Evolutionary conservation across 2,329 filamentous ascomycete genomes (phyloP), one percentile per base, ranked within the genome.

Genomic region (Atkinsonella hypoxylon): DNA sequence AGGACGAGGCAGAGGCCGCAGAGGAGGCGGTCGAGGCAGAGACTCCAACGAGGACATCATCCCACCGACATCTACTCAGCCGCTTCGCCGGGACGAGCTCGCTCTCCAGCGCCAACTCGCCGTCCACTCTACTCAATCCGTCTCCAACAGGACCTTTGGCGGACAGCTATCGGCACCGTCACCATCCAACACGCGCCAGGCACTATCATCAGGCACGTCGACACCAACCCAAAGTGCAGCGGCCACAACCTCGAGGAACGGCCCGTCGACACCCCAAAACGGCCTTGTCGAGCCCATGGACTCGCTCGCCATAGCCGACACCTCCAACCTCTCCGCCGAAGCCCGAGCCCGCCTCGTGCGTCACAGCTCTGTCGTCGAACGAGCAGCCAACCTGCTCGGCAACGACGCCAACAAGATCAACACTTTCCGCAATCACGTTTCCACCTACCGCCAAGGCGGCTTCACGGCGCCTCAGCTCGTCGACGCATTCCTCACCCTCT

Each of bases 91-190:
- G 62, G 93, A 94, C 56, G 89, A 97, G 66, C 71, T 95, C 49
- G 91, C 93, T 2, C 95, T 89, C 64, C 91, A 97, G 62, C 78
- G 93, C 47, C 89, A 95, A 61, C 82, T 95, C 75, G 90, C 89
- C 40, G 89, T 97, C 47, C 89, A 95, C 59, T 90, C 83, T 47
- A 84, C 89, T 1, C 89, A 94, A 61, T 88, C 89, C 0, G 78
- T 88, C 0, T 81, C 87, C 0, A 83, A 79, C 43, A 80, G 89
- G 42, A 89, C 82, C 2, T 96, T 96, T 70, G 89, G 90, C 42
- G 89, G 89, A 7, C 84, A 89, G 59, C 76, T 95, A 47, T 87
- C 85, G 54, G 65, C 61, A 12, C 61, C 66, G 2, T 49, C 61
- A 12, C 30, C 42, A 6, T n/a, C 55, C 60, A 6, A 31, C 36